A percentile compares a stretch with the other conserved stretches of the same genome.
Conservation (phyloP, 805 yeast species). For the Schwanniomyces polymorphus region DNA sequence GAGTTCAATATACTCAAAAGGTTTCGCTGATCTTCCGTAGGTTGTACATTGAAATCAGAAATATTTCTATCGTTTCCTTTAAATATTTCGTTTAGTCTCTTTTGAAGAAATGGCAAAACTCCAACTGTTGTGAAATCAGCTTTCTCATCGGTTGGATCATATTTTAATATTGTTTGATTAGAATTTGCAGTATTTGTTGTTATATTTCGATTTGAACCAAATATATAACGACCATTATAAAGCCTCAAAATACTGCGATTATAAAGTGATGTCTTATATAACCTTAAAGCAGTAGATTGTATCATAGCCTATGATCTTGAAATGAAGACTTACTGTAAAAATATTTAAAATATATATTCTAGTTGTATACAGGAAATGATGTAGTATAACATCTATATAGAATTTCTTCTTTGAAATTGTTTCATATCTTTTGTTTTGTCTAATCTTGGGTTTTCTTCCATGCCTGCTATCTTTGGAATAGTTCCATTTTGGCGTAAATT, state of each 20-base stretch:
- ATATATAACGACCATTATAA: not conserved
- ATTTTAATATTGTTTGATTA: conserved; percentile 1
- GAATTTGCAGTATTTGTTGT: not conserved
- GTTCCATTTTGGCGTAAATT: conserved; percentile 52
- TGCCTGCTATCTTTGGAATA: conserved; percentile 65
- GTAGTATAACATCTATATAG: conserved; percentile 36
- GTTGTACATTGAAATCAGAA: conserved; percentile 13
- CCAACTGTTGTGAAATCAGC: conserved; percentile 20
- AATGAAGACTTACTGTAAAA: not conserved
- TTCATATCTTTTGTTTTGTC: conserved; percentile 19
- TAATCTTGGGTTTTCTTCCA: conserved; percentile 16
- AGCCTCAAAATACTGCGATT: not conserved
- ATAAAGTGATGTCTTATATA: not conserved
- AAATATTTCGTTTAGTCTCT: conserved; percentile 13
- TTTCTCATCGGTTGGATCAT: conserved; percentile 5
- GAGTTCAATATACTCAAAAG: conserved; percentile 16
- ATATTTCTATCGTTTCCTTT: not conserved
- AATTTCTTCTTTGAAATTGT: conserved; percentile 56
- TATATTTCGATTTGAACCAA: not conserved
- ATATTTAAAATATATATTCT: not conserved
- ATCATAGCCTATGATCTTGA: not conserved
- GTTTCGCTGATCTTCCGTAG: conserved; percentile 19
- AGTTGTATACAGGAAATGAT: not conserved
- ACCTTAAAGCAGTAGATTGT: not conserved
- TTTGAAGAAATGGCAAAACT: conserved; percentile 22